A percentile compares a stretch with the other conserved stretches of the same genome.
phyloP scores from a whole-genome alignment of 1,284 basidiomycete genomes.

The Wallemia mellicola region DNA sequence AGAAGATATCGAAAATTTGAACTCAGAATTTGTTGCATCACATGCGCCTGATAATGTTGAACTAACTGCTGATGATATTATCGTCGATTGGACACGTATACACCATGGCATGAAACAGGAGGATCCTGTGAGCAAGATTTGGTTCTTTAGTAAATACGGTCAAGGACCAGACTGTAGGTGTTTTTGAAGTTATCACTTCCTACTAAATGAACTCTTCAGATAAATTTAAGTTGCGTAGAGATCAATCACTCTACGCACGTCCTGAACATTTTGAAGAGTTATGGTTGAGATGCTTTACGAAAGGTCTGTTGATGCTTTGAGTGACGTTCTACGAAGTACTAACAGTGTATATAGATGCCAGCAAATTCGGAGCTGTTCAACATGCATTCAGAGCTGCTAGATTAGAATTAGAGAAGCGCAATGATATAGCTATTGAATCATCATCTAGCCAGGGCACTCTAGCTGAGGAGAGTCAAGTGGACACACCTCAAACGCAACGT shows the following conservation, averaged over 20 bases:
- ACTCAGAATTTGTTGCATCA: conserved; percentile 24
- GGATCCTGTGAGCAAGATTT: conserved; percentile 34
- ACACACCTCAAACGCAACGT: background rate
- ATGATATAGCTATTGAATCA: background rate
- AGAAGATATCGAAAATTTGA: conserved; percentile 21
- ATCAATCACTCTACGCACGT: conserved; percentile 31
- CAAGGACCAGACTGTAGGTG: background rate
- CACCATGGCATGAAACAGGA: conserved; percentile 40
- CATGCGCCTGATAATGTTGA: conserved; percentile 13
- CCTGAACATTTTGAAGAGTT: conserved; percentile 32
- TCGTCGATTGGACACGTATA: conserved; percentile 29
- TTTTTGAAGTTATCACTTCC: background rate
- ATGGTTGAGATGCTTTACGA: conserved; percentile 32
- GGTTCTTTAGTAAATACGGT: conserved; percentile 34
- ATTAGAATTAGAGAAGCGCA: conserved; percentile 11
- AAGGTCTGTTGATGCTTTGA: conserved; percentile 15
- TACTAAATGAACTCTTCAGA: background rate
- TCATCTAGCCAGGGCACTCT: background rate
- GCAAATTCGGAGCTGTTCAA: conserved; percentile 29
- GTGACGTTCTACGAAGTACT: background rate
- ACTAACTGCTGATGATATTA: conserved; percentile 24
- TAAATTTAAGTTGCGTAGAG: conserved; percentile 12
- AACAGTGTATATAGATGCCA: conserved; percentile 8
- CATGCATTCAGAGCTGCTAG: conserved; percentile 30
- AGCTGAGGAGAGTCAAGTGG: background rate